Evolutionary conservation across 202 grass and related monocot genomes (phyloP).

Genomic region (Panicum virgatum): DNA sequence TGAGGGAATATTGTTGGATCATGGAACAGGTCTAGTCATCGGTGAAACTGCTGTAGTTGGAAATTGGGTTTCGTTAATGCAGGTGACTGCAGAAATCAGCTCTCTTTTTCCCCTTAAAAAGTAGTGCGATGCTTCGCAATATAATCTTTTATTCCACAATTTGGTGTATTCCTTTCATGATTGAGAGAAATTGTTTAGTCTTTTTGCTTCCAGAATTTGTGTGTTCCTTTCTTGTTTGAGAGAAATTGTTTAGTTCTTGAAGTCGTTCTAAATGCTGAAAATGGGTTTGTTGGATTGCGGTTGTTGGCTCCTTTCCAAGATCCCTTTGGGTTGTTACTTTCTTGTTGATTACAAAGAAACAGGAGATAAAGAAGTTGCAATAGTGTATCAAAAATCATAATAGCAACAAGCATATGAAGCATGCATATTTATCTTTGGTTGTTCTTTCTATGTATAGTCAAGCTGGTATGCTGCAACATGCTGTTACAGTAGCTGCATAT

Average conservation of each 20-base stretch:
- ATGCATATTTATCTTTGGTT: neutral
- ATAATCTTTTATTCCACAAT: constrained; percentile 2
- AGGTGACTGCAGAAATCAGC: constrained; percentile 43
- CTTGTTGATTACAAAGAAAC: neutral
- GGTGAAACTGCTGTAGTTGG: constrained; percentile 97
- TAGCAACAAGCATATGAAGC: neutral
- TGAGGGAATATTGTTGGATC: constrained; percentile 95
- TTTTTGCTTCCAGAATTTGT: neutral
- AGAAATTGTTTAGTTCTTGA: neutral
- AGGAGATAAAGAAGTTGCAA: neutral
- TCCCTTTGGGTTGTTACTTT: neutral
- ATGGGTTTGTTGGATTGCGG: neutral
- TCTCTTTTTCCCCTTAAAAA: constrained; percentile 4
- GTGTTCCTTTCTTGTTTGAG: neutral
- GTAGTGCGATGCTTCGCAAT: neutral
- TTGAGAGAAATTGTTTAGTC: constrained; percentile 1
- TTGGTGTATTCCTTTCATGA: neutral
- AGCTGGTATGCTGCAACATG: neutral
- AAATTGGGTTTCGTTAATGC: constrained; percentile 99
- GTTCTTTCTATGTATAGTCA: neutral
- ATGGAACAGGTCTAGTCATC: constrained; percentile 94
- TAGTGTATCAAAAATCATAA: neutral
- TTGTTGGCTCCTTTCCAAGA: neutral
- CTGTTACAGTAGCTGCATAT: neutral
- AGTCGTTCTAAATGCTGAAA: neutral